Base-by-base conservation (phyloP, 2,329 filamentous ascomycete species). In the Sporothrix curviconia region DNA sequence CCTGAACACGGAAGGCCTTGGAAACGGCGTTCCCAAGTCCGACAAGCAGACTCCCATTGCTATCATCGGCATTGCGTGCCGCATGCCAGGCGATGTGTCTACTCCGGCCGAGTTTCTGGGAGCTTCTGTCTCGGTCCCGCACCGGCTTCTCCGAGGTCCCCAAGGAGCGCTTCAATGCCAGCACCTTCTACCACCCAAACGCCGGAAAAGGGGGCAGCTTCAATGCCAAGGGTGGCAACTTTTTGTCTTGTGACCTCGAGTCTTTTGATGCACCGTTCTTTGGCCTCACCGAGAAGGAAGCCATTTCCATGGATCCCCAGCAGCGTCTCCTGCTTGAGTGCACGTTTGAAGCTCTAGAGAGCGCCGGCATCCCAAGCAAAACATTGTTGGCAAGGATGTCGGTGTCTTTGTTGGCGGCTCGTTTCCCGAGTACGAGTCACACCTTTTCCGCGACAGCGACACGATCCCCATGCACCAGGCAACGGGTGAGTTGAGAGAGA, bases 231-330 rank as follows among this genome's bases (percentile, higher is more conserved):
- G 69, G 70, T 28, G 70, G 68, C 4, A 73, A 74, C 63, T 78
- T 77, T 52, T 66, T 81, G 59, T 71, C 75, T 46, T 70, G 71
- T 19, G 77, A 80, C 57, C 67, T 77, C 25, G 68, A 71, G 7
- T 68, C 69, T 3, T 80, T 81, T 57, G 78, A 81, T 52, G 77
- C 78, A 0, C 74, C 76, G 0, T 81, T 81, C 63, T 81, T 81
- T 64, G 73, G 40, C 5, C 67, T 80, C n/a, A 78, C 77, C 0
- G 71, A 75, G 60, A 75, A 77, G 60, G 59, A 80, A 64, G 78
- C 75, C 28, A 70, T 70, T 49, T 75, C 76, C 0, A 78, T 81
- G 75, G 79, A 82, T 50, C 79, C 79, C 0, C 78, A 81, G 59
- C 78, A 81, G 58, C 71, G 79, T 1, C 68, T 79, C 19, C 69